phyloP scores from a whole-genome alignment of 306 rosid genomes.

The Begonia fuchsioides region DNA sequence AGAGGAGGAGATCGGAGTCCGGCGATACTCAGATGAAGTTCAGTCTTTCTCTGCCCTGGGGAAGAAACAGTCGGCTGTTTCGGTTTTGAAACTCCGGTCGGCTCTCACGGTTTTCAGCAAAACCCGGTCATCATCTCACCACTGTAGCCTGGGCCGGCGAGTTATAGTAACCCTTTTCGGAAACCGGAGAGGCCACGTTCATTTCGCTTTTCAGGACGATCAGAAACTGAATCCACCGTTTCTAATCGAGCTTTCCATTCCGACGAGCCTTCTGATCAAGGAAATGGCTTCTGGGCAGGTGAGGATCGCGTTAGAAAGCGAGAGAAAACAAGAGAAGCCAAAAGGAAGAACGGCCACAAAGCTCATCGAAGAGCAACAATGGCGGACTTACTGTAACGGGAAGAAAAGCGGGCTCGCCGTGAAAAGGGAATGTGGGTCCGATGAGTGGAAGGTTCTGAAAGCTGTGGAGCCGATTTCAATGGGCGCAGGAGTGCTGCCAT shows the following conservation, averaged over 20 bases:
- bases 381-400: slow-evolving; percentile 85
- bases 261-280: slow-evolving; percentile 52
- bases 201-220: slow-evolving; percentile 54
- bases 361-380: slow-evolving; percentile 37
- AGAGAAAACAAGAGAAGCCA: slow-evolving; percentile 17
- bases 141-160: slow-evolving; percentile 20
- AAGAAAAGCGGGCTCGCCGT: slow-evolving; percentile 60
- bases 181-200: slow-evolving; percentile 62
- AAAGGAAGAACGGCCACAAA: slow-evolving; percentile 3
- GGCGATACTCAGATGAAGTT: slow-evolving; percentile 1
- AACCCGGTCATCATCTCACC: slow-evolving; percentile 3
- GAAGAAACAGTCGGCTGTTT: slow-evolving; percentile 12
- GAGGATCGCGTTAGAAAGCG: slow-evolving; percentile 68
- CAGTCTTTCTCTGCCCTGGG: not conserved
- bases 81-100: slow-evolving; percentile 43
- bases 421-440: slow-evolving; percentile 39
- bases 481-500: slow-evolving; percentile 82
- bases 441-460: slow-evolving; percentile 71
- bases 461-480: slow-evolving; percentile 65
- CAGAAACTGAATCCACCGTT: slow-evolving; percentile 38
- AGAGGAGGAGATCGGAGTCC: slow-evolving; percentile 9
- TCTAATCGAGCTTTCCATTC: slow-evolving; percentile 52
- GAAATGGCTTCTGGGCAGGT: slow-evolving; percentile 92
- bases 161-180: slow-evolving; percentile 82
- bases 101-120: slow-evolving; percentile 31